Base-by-base conservation (phyloP, 2,329 filamentous ascomycete genomes). In the Phyllosticta citriasiana region DNA sequence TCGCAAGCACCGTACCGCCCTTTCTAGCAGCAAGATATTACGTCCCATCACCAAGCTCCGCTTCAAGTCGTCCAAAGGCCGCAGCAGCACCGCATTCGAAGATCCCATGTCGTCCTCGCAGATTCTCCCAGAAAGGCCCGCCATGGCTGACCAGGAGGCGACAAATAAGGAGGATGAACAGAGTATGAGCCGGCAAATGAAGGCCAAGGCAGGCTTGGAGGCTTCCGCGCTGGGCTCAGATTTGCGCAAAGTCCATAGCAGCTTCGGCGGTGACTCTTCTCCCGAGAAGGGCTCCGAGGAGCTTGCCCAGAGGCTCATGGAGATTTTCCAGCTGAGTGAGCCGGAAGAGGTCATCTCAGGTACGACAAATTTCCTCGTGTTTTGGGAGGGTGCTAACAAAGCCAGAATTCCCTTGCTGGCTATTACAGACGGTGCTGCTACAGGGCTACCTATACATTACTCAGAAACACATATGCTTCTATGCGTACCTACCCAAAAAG, bases 371-470 rank as follows among this genome's bases (percentile, higher is more conserved):
- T 50, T 24, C 3, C 30, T 10, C 25, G 22, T 30, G 3, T 2
- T 24, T 2, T 4, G 4, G 2, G 22, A 22, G 9, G n/a, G 12
- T 4, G 47, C 66, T 70, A 55, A 71, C 59, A 52, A 5, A 2
- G 8, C 16, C 72, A 84, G 93, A 97, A 77, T 97, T 95, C 71
- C 89, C 91, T 8, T 97, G 93, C 76, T 97, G 91, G 86, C 78
- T 97, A 50, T 77, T 97, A 35, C 91, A 97, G 72, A 96, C 88
- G 70, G 91, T 96, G 53, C 79, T 97, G 30, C 81, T 97, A 8
- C 91, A 97, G 71, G 94, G 94, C 5, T 97, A 94, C 72, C 87
- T 99, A 82, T 97, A 97, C 76, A 89, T 99, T 69, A 97, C 94
- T 0, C 81, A 88, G 64, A 88, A 87, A 67, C 94, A 99, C 71